Percentiles rank a stretch among this genome's conserved stretches.
These are phyloP conservation scores for Globisporangium perplexum DNA, from an alignment of 352 stramenopile species.

Conservation along the genomic window DNA sequence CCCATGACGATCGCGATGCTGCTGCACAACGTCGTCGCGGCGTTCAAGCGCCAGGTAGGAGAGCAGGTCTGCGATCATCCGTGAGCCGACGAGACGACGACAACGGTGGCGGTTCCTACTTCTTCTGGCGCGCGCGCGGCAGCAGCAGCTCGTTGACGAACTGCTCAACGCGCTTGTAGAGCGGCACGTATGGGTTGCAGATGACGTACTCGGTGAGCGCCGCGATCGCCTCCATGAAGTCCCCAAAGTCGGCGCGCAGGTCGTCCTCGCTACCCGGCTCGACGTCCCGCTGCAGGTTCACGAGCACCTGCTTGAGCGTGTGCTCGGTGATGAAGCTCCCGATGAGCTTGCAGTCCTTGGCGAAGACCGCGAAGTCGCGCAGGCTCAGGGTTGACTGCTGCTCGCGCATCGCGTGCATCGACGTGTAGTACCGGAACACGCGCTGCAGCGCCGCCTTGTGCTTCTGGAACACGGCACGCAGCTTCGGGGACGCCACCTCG, in stretches of 20 bases:
- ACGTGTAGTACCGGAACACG: slow-evolving; percentile 80
- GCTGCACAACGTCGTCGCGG: slow-evolving; percentile 84
- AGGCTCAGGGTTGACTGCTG: slow-evolving; percentile 70
- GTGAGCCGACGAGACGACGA: too few relatives aligned
- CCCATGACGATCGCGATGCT: slow-evolving; percentile 98
- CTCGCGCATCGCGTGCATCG: slow-evolving; percentile 68
- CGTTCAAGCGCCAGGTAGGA: slow-evolving; percentile 62
- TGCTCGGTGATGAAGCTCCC: slow-evolving; percentile 74
- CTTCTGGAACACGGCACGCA: slow-evolving; percentile 67
- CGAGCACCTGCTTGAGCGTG: slow-evolving; percentile 73
- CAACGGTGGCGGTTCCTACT: slow-evolving; percentile 21
- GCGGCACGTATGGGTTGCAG: slow-evolving; percentile 70
- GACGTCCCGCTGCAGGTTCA: slow-evolving; percentile 63
- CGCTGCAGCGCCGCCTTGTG: slow-evolving; percentile 63
- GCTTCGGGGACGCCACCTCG: slow-evolving; percentile 57
- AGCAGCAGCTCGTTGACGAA: slow-evolving; percentile 77
- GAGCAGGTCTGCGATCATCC: neutral
- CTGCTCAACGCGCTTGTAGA: slow-evolving; percentile 73
- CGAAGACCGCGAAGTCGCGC: slow-evolving; percentile 52
- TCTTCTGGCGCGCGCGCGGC: slow-evolving; percentile 66
- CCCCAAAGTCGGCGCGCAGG: slow-evolving; percentile 51
- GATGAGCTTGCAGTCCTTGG: slow-evolving; percentile 70
- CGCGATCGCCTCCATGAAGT: slow-evolving; percentile 69
- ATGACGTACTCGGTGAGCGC: slow-evolving; percentile 75
- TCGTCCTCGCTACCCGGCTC: slow-evolving; percentile 24